These are phyloP conservation scores for Melanogaster broomeanus DNA, from an alignment of 768 basidiomycete species.

Conservation along the genomic window DNA sequence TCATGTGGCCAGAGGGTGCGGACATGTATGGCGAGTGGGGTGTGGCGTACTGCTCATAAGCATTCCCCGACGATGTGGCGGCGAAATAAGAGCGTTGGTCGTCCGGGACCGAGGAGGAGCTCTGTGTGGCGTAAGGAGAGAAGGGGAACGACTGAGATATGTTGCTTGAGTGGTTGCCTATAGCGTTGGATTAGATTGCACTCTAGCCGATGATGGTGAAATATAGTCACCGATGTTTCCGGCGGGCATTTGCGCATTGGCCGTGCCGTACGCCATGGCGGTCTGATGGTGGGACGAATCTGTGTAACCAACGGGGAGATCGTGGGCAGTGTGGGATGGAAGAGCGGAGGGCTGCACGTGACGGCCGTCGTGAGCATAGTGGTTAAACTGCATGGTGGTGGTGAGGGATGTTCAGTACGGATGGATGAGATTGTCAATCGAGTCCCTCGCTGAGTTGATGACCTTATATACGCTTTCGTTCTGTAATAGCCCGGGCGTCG, in stretches of 20 bases:
- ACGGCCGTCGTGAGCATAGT: slow-evolving; percentile 21
- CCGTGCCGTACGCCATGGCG: slow-evolving; percentile 26
- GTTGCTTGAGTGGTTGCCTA: slow-evolving; percentile 18
- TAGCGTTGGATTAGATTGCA: slow-evolving; percentile 16
- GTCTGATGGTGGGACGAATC: slow-evolving; percentile 26
- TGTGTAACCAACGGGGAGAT: slow-evolving; percentile 21
- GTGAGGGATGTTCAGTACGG: too few relatives aligned
- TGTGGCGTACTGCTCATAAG: slow-evolving; percentile 25
- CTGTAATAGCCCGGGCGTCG: slow-evolving; percentile 37
- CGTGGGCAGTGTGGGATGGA: slow-evolving; percentile 21
- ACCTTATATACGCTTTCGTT: slow-evolving; percentile 36
- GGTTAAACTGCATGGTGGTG: slow-evolving; percentile 29
- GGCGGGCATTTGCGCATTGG: slow-evolving; percentile 18
- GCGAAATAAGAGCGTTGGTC: slow-evolving; percentile 28
- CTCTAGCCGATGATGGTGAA: neutral
- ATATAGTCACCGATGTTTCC: slow-evolving; percentile 23
- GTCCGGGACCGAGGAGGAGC: slow-evolving; percentile 15
- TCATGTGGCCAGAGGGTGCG: slow-evolving; percentile 13
- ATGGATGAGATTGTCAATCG: slow-evolving; percentile 8
- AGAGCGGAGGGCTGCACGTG: slow-evolving; percentile 19
- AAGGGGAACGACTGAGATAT: slow-evolving; percentile 18
- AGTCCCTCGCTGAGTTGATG: slow-evolving; percentile 9
- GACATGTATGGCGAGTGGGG: slow-evolving; percentile 15
- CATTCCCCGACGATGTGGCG: slow-evolving; percentile 13
- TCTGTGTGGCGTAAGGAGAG: slow-evolving; percentile 19